Evolutionary conservation across 495 filamentous ascomycete genomes (phyloP).

Genomic region (Recurvomyces mirabilis): DNA sequence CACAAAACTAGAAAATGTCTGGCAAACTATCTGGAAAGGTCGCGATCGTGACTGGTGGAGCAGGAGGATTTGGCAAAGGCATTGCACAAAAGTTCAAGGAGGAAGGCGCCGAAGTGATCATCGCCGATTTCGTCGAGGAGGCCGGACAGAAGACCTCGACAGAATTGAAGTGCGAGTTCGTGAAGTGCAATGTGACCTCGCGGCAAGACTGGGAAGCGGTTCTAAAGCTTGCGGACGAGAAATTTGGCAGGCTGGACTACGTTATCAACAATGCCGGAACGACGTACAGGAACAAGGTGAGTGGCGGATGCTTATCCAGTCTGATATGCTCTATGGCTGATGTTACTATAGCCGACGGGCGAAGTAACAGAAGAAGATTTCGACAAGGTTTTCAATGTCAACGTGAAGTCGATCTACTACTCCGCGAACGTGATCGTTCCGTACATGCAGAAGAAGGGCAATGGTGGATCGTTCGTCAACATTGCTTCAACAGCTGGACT

Average conservation of each 20-base stretch:
- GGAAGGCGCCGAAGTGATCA: slow-evolving; percentile 21
- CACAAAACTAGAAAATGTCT: slow-evolving; percentile 11
- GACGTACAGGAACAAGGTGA: slow-evolving; percentile 57
- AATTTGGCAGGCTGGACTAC: slow-evolving; percentile 26
- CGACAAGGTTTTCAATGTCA: slow-evolving; percentile 23
- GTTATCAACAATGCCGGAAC: slow-evolving; percentile 57
- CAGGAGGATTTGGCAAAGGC: slow-evolving; percentile 19
- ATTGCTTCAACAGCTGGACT: slow-evolving; percentile 25
- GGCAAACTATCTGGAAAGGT: slow-evolving; percentile 21
- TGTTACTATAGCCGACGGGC: slow-evolving; percentile 8
- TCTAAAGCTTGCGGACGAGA: slow-evolving; percentile 19
- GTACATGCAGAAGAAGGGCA: slow-evolving; percentile 21
- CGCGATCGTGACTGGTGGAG: slow-evolving; percentile 22
- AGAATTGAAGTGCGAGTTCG: slow-evolving; percentile 11
- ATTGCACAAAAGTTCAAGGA: slow-evolving; percentile 19
- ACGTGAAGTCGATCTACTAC: slow-evolving; percentile 24
- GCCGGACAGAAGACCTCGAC: slow-evolving; percentile 10
- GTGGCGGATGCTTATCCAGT: slow-evolving; percentile 19
- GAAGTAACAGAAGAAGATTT: slow-evolving; percentile 25
- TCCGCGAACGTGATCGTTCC: slow-evolving; percentile 21
- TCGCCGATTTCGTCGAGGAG: slow-evolving; percentile 18
- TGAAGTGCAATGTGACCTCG: slow-evolving; percentile 16
- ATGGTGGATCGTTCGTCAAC: slow-evolving; percentile 22
- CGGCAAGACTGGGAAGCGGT: slow-evolving; percentile 14
- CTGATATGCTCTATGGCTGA: background rate